Percentiles rank a stretch among this genome's conserved stretches.
Evolutionary conservation across 2,329 filamentous ascomycete genomes (phyloP).

Genomic region (Dactylonectria estremocensis): DNA sequence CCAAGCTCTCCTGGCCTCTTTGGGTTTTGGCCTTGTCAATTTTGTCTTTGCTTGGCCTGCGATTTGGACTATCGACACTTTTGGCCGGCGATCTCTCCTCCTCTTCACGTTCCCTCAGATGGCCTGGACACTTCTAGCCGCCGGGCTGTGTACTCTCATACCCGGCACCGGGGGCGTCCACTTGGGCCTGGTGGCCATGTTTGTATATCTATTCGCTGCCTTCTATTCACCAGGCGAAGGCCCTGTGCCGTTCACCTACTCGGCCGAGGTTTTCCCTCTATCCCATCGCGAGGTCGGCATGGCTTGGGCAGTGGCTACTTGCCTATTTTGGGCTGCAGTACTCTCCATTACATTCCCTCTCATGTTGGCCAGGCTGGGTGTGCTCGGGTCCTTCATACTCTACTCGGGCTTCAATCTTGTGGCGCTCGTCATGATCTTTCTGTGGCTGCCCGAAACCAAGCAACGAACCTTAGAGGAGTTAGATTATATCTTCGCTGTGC

Average conservation of each 20-base stretch:
- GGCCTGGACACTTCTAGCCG: conserved; percentile 58
- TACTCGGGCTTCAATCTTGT: conserved; percentile 71
- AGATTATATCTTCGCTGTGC: conserved; percentile 74
- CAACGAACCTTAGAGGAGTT: conserved; percentile 68
- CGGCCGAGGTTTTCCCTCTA: conserved; percentile 79
- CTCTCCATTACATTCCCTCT: conserved; percentile 75
- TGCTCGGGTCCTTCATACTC: conserved; percentile 67
- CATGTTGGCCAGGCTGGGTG: conserved; percentile 62
- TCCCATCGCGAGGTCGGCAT: conserved; percentile 81
- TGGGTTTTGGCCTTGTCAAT: conserved; percentile 72
- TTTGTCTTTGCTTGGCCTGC: conserved; percentile 73
- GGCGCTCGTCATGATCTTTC: conserved; percentile 70
- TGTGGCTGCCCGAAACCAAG: conserved; percentile 73
- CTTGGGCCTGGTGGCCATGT: conserved; percentile 66
- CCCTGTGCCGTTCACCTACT: conserved; percentile 78
- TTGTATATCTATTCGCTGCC: conserved; percentile 70
- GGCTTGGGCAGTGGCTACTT: conserved; percentile 78
- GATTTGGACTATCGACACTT: conserved; percentile 72
- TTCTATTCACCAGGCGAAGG: conserved; percentile 72
- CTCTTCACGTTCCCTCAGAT: conserved; percentile 61
- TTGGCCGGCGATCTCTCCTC: conserved; percentile 67
- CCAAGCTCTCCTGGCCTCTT: conserved; percentile 71
- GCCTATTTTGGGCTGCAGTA: conserved; percentile 72
- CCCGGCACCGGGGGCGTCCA: conserved; percentile 54
- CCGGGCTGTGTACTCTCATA: conserved; percentile 67